These are phyloP conservation scores for Astrothelium macrocarpum DNA, from an alignment of 495 filamentous ascomycete genomes.

Conservation along the genomic window DNA sequence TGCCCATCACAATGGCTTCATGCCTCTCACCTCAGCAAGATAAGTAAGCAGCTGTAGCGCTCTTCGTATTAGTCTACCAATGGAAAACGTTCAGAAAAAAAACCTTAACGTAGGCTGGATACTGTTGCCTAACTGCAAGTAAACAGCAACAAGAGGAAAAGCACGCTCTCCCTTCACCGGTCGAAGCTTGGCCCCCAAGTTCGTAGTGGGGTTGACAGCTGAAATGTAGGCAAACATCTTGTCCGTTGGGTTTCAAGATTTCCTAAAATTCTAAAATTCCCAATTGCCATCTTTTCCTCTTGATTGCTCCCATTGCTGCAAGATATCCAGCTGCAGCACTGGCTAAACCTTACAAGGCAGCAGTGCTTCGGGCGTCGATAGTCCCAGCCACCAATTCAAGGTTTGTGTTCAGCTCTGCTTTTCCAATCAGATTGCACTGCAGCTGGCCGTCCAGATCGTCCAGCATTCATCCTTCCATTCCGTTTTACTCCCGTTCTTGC, in stretches of 20 bases:
- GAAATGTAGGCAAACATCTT: too few species aligned
- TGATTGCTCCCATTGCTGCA: background rate
- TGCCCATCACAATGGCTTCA: background rate
- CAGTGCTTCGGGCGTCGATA: background rate
- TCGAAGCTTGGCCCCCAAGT: background rate
- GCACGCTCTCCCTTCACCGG: slow-evolving; percentile 1
- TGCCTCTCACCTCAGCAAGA: background rate
- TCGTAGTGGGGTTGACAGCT: too few species aligned
- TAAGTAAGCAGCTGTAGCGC: too few species aligned
- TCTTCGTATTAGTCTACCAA: too few species aligned
- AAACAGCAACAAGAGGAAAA: too few species aligned
- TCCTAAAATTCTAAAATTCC: too few species aligned
- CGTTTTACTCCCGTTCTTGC: background rate
- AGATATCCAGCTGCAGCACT: background rate
- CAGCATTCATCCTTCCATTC: background rate
- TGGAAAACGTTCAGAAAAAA: too few species aligned
- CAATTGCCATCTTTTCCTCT: too few species aligned
- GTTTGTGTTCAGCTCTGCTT: background rate
- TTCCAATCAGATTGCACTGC: background rate
- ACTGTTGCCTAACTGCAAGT: too few species aligned
- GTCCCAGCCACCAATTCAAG: background rate
- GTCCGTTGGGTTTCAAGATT: too few species aligned
- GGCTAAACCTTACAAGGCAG: background rate
- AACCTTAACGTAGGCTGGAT: too few species aligned
- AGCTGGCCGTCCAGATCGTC: background rate